phyloP scores from a whole-genome alignment of 192 early-diverging fungal genomes.

The Cladochytrium replicatum region DNA sequence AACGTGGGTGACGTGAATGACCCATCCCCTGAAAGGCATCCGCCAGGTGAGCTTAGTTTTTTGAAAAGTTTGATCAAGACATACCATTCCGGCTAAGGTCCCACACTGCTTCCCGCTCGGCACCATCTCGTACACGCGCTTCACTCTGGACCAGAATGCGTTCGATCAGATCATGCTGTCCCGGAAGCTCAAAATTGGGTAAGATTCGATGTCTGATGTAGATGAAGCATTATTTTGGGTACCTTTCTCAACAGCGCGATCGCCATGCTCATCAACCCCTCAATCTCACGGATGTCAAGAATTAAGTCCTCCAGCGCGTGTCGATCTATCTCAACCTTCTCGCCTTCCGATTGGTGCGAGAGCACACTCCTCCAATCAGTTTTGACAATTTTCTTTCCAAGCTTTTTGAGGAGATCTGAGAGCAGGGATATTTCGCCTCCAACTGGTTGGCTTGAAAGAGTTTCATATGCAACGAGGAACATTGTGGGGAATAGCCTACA shows the following conservation, averaged over 20 bases:
- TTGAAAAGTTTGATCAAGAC: slow-evolving; percentile 28
- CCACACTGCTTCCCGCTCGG: slow-evolving; percentile 46
- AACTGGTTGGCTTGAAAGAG: slow-evolving; percentile 51
- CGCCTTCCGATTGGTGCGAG: too few species aligned
- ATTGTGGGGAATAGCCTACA: slow-evolving; percentile 58
- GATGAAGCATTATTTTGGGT: too few species aligned
- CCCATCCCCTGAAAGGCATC: slow-evolving; percentile 25
- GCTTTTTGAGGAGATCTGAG: not conserved
- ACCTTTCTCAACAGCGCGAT: slow-evolving; percentile 13
- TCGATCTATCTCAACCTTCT: too few species aligned
- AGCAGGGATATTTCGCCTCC: slow-evolving; percentile 31
- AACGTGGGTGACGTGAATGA: slow-evolving; percentile 38
- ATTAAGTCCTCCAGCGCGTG: too few species aligned
- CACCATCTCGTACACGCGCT: slow-evolving; percentile 30
- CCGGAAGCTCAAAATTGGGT: too few species aligned
- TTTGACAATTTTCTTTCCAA: slow-evolving; percentile 2
- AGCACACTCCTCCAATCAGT: not conserved
- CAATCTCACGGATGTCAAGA: slow-evolving; percentile 11
- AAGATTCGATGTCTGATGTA: too few species aligned
- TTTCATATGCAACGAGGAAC: slow-evolving; percentile 66
- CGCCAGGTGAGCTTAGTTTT: not conserved
- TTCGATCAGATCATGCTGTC: slow-evolving; percentile 47
- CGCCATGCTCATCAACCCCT: slow-evolving; percentile 10
- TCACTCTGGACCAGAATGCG: slow-evolving; percentile 33
- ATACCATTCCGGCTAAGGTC: slow-evolving; percentile 39